Base-by-base conservation (phyloP, 345 rosid genomes). In the Brassica cretica region DNA sequence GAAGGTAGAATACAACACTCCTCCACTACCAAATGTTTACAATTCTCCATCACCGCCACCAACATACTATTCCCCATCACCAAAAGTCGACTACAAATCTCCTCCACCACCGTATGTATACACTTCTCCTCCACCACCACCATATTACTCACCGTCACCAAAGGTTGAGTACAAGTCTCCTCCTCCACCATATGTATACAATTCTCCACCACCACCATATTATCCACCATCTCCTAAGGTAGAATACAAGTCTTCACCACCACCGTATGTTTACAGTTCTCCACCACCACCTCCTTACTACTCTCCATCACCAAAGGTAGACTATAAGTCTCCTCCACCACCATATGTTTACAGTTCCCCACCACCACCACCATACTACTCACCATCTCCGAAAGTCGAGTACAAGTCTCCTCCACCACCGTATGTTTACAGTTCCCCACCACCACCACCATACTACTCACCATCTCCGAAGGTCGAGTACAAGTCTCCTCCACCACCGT, bases 351-450 rank as follows among this genome's bases (percentile, higher is more conserved):
- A 68, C 25, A 68, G n/a, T 24, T 68, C 72, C 9, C 72, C 72
- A 46, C 72, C 72, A 27, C 72, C 72, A 9, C 70, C 70, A 0
- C 44, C 68, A 2, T 68, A 68, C 41, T 46, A 68, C 4, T 68
- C 72, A 0, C 73, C 73, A 29, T 70, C 73, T 0, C 73, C 73
- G 0, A 70, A 70, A 18, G 49, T 55, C 0, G 64, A 70, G 0
- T 70, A 27, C 72, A 68, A 68, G 8, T 68, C 72, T 8, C 61
- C 72, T 1, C 72, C 72, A 27, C 72, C 72, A 44, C 72, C 72
- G 0, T 71, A 71, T n/a, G 67, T 60, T 2, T 58, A 71, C 67
- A 71, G 24, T 7, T 61, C 76, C 0, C 76, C 68, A 39, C 75
- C 75, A 2, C 41, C 41, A 39, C 74, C 64, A 21, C 58, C 69